phyloP scores from a whole-genome alignment of 176 grass and related monocot genomes.

The Themeda triandra region DNA sequence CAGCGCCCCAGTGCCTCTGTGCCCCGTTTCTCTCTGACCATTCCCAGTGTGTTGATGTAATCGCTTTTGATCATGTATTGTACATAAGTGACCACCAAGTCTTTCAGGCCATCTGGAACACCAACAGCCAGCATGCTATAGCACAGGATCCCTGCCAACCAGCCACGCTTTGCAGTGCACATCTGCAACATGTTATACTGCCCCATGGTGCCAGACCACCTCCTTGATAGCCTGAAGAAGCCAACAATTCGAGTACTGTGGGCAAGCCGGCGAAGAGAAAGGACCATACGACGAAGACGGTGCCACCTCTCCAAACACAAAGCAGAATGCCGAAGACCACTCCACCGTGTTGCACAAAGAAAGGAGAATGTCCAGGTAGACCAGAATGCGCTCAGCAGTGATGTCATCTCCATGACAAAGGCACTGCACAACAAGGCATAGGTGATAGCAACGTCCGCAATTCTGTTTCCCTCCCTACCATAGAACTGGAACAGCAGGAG shows the following conservation, averaged over 20 bases:
- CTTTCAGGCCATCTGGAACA: neutral
- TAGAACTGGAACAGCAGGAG: neutral
- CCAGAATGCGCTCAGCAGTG: neutral
- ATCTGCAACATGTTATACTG: constrained; percentile 40
- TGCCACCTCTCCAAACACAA: neutral
- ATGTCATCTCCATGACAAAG: neutral
- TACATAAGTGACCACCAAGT: neutral
- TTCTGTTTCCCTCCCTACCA: neutral
- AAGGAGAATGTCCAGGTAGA: constrained; percentile 4
- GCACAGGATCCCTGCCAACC: neutral
- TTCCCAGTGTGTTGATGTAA: neutral
- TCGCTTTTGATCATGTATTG: neutral
- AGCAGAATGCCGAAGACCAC: neutral
- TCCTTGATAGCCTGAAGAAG: neutral
- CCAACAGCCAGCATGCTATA: neutral
- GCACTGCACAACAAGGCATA: neutral
- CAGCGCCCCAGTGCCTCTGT: neutral
- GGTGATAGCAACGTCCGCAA: neutral
- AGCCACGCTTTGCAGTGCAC: neutral
- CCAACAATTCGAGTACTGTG: neutral
- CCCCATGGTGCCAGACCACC: constrained; percentile 43
- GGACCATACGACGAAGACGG: neutral
- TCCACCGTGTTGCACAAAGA: neutral
- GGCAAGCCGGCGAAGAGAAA: neutral
- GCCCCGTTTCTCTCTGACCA: neutral